Evolutionary conservation across 306 rosid genomes (phyloP), one percentile per base, ranked within the genome.

Genomic region (Lathyrus sativus): DNA sequence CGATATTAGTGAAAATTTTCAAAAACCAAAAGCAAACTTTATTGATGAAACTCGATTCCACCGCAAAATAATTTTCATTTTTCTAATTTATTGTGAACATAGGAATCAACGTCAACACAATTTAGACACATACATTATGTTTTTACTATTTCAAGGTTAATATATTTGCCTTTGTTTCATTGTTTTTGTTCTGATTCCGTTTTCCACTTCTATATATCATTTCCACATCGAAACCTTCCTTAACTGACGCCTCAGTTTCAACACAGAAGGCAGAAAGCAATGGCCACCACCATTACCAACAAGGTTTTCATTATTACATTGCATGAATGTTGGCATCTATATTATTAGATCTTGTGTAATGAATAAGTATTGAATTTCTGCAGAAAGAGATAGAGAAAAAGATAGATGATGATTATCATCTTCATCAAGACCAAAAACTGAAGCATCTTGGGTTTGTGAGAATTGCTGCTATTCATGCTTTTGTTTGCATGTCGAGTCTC

Each of bases 381-480:
- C 57, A 85, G 92, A 72, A 15, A 43, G 86, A 55, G 81, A 41
- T 38, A 3, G 83, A 82, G 80, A 35, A 45, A 5, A 79, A 68
- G 83, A 65, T 11, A 4, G 0, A 28, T 14, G 49, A 60, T 9
- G 1, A 49, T 15, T 51, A 62, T 15, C 51, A 62, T 53, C 9
- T 11, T 19, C 7, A 9, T 49, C 11, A 17, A 53, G n/a, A 53
- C 2, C 13, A 42, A 71, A 82, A 83, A 55, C 74, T 89, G 80
- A 89, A 86, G 74, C 88, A 82, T 64, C 86, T 92, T 19, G 85
- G 87, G 3, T 79, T 89, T 78, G 87, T 81, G 39, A 84, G 81
- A 80, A 67, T 77, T 22, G 87, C 77, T 14, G 85, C 83, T 18
- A 78, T 90, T 70, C 88, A 80, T 41, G 73, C 84, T 10, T 79